Conservation (phyloP, 2,329 filamentous ascomycete species). For the Clonostachys rosea region DNA sequence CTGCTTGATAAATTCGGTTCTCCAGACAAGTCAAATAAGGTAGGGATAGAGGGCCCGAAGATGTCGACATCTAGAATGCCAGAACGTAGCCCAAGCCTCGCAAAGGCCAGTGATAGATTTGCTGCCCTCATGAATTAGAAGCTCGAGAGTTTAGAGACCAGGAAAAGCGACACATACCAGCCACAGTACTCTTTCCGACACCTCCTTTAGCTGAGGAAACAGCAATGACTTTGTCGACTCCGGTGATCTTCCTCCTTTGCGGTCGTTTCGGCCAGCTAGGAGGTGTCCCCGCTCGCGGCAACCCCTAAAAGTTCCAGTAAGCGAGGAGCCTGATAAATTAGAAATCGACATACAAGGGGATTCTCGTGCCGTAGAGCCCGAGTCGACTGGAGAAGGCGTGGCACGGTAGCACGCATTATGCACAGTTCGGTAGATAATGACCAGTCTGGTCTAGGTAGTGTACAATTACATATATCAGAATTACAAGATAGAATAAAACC, state of each 20-base stretch:
- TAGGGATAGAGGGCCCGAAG: slow-evolving; percentile 93
- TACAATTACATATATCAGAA: no score
- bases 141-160: neutral
- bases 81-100: slow-evolving; percentile 72
- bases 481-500: no score
- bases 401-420: slow-evolving; percentile 13
- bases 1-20: slow-evolving; percentile 72
- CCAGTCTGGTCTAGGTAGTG: no score
- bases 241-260: slow-evolving; percentile 71
- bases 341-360: slow-evolving; percentile 57
- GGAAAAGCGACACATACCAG: slow-evolving; percentile 45
- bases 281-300: slow-evolving; percentile 68
- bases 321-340: neutral
- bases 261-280: slow-evolving; percentile 67
- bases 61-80: slow-evolving; percentile 96
- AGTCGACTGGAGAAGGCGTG: slow-evolving; percentile 25
- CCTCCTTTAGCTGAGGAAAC: slow-evolving; percentile 96
- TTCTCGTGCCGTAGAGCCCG: slow-evolving; percentile 66
- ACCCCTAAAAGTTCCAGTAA: slow-evolving; percentile 51
- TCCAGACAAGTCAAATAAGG: slow-evolving; percentile 75
- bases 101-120: slow-evolving; percentile 85
- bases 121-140: slow-evolving; percentile 26
- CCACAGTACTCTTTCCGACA: slow-evolving; percentile 95
- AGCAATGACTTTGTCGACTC: slow-evolving; percentile 90
- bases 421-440: neutral